Evolutionary conservation across 2,329 filamentous ascomycete species (phyloP).

Genomic region (Septoria petroselini): DNA sequence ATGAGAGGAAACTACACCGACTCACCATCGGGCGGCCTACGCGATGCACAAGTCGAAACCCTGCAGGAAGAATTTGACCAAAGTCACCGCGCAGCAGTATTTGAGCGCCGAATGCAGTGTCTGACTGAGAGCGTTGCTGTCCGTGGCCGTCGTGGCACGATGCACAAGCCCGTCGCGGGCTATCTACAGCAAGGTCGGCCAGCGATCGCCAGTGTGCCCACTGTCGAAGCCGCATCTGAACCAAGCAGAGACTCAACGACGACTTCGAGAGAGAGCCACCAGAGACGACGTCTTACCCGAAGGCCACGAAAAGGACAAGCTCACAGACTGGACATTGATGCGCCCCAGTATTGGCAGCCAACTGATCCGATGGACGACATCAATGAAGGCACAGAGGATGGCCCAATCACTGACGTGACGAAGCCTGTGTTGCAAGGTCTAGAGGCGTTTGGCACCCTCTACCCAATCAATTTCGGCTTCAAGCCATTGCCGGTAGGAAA

Average conservation of each 20-base stretch:
- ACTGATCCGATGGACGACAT: conserved; percentile 36
- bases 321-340: conserved; percentile 47
- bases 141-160: conserved; percentile 11
- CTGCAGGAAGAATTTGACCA: conserved; percentile 41
- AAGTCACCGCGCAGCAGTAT: conserved; percentile 40
- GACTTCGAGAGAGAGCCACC: neutral
- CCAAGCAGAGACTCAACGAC: neutral
- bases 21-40: conserved; percentile 13
- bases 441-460: conserved; percentile 49
- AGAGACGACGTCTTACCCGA: conserved; percentile 19
- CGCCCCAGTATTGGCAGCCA: conserved; percentile 47
- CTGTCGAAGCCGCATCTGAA: neutral
- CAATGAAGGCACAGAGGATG: conserved; percentile 5
- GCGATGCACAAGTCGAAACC: conserved; percentile 45
- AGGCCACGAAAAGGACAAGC: conserved; percentile 39
- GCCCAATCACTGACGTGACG: neutral
- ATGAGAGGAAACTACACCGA: neutral
- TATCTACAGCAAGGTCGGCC: conserved; percentile 7
- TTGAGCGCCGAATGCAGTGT: conserved; percentile 35
- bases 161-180: conserved; percentile 33
- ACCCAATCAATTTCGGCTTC: conserved; percentile 54
- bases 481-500: conserved; percentile 50
- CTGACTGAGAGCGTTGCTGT: conserved; percentile 31
- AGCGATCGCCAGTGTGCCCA: neutral
- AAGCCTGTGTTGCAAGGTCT: conserved; percentile 42